Conservation (phyloP, 1,284 basidiomycete genomes). For the Trametes sp. region DNA sequence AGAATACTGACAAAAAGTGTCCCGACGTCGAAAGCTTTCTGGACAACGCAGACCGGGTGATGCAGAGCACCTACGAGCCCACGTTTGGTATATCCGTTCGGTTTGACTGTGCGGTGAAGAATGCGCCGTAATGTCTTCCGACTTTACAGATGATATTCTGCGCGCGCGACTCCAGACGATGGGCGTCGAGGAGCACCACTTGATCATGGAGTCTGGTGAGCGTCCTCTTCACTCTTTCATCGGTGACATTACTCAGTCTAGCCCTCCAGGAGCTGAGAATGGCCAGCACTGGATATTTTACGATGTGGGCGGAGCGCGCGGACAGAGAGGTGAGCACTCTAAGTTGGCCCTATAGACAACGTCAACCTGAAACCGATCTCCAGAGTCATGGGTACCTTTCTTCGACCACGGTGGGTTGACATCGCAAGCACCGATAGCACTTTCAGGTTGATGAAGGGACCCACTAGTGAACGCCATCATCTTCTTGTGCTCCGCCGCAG, state of each 20-base stretch:
- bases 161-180: constrained; percentile 66
- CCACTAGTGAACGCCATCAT: constrained; percentile 63
- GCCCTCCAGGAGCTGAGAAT: constrained; percentile 43
- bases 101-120: constrained; percentile 13
- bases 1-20: background rate
- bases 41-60: constrained; percentile 58
- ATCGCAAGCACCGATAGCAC: too few species aligned
- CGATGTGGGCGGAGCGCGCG: constrained; percentile 63
- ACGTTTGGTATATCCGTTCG: constrained; percentile 48
- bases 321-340: constrained; percentile 54
- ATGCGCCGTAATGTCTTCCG: constrained; percentile 11
- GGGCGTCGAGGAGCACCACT: constrained; percentile 66
- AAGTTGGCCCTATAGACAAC: constrained; percentile 16
- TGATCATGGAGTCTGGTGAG: constrained; percentile 55
- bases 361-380: background rate
- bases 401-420: constrained; percentile 63
- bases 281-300: constrained; percentile 64
- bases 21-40: constrained; percentile 54
- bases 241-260: too few species aligned
- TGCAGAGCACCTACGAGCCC: constrained; percentile 57
- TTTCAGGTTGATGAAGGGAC: background rate
- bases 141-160: constrained; percentile 62
- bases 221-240: background rate
- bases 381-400: constrained; percentile 70
- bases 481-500: constrained; percentile 70